Percentiles rank a stretch among this genome's conserved stretches.
These are phyloP conservation scores for Glonium stellatum DNA, from an alignment of 495 filamentous ascomycete species.

Conservation along the genomic window DNA sequence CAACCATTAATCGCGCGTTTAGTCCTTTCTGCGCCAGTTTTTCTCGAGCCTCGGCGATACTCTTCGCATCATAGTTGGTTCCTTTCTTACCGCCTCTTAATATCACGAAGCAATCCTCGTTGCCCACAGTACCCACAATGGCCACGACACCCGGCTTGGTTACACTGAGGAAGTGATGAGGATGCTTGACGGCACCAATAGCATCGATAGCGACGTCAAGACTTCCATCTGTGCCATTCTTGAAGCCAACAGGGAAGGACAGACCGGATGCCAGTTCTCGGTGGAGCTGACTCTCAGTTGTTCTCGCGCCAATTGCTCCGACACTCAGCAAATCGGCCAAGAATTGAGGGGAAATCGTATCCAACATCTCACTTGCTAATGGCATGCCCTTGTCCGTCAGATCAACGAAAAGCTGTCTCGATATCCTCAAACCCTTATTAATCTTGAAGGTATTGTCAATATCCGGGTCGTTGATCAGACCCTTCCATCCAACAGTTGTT, in stretches of 20 bases:
- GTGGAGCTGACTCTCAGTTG: conserved; percentile 93
- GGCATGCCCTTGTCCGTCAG: conserved; percentile 94
- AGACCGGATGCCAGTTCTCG: conserved; percentile 89
- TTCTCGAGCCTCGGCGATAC: conserved; percentile 68
- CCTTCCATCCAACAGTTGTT: conserved; percentile 99
- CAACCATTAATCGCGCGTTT: conserved; percentile 81
- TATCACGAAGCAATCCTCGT: conserved; percentile 98
- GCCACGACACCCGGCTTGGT: conserved; percentile 95
- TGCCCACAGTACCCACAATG: conserved; percentile 91
- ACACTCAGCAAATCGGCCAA: conserved; percentile 87
- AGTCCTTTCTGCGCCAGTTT: conserved; percentile 60
- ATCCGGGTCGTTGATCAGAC: conserved; percentile 97
- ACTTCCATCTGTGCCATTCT: conserved; percentile 96
- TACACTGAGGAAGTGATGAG: conserved; percentile 97
- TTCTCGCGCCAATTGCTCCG: conserved; percentile 90
- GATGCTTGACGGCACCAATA: conserved; percentile 85
- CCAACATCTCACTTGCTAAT: conserved; percentile 96
- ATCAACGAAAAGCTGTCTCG: conserved; percentile 89
- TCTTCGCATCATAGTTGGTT: conserved; percentile 86
- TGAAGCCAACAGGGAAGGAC: conserved; percentile 97
- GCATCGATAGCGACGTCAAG: conserved; percentile 90
- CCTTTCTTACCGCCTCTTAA: conserved; percentile 87
- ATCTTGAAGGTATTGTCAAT: conserved; percentile 99
- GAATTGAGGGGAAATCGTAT: conserved; percentile 98
- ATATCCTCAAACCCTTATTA: conserved; percentile 87